Evolutionary conservation across 768 basidiomycete species (phyloP).

Genomic region (Infundibulicybe gibba): DNA sequence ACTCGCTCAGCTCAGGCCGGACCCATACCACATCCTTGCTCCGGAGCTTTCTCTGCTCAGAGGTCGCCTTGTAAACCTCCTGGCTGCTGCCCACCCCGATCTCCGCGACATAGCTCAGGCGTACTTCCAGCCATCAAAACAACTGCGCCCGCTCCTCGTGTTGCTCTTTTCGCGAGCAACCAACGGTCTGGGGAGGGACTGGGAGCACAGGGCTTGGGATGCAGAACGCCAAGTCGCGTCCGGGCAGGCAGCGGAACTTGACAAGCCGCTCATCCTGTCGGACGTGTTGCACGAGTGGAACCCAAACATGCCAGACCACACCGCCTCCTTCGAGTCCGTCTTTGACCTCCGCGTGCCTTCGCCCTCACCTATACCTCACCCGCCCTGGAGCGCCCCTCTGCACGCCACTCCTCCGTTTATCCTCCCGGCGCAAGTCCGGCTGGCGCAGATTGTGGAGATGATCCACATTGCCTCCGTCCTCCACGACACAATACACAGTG

Average conservation of each 20-base stretch:
- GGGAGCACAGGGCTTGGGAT: conserved; percentile 56
- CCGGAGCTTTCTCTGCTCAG: conserved; percentile 72
- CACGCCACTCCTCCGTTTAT: conserved; percentile 36
- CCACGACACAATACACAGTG: conserved; percentile 88
- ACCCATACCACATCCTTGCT: conserved; percentile 70
- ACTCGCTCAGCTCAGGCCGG: conserved; percentile 29
- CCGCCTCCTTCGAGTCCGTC: conserved; percentile 60
- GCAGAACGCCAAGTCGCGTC: conserved; percentile 54
- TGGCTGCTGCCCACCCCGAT: conserved; percentile 87
- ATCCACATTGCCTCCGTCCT: conserved; percentile 93
- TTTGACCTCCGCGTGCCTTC: conserved; percentile 42
- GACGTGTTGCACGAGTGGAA: conserved; percentile 92
- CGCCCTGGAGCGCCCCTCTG: conserved; percentile 7
- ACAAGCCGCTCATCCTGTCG: conserved; percentile 73
- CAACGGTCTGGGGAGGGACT: conserved; percentile 77
- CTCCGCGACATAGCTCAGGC: conserved; percentile 87
- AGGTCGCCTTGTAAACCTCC: conserved; percentile 66
- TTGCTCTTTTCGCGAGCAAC: conserved; percentile 90
- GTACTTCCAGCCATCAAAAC: conserved; percentile 92
- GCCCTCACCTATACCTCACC: conserved; percentile 15
- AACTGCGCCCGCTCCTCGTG: conserved; percentile 85
- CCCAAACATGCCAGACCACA: conserved; percentile 78
- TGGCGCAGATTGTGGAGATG: conserved; percentile 98
- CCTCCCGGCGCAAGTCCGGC: conserved; percentile 85
- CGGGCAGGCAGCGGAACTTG: conserved; percentile 56